Conservation (phyloP, 495 filamentous ascomycete species). For the Xylaria curta region DNA sequence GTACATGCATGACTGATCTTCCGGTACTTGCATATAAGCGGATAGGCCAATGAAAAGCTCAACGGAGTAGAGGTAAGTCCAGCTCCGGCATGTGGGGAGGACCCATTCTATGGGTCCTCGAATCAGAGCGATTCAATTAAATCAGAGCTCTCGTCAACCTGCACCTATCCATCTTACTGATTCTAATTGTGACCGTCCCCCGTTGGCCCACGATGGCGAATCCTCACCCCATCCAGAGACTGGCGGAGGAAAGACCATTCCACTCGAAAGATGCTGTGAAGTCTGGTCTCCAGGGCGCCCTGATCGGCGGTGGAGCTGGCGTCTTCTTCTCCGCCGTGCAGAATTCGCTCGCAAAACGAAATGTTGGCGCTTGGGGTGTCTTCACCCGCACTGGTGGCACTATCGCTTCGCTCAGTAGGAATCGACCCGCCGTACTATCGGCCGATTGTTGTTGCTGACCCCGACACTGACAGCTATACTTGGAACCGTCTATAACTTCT, state of each 20-base stretch:
- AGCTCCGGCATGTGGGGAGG: conserved; percentile 17
- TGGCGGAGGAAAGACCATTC: conserved; percentile 52
- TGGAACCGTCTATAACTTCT: conserved; percentile 80
- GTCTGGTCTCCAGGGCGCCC: conserved; percentile 65
- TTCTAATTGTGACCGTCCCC: conserved; percentile 29
- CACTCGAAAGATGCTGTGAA: conserved; percentile 80
- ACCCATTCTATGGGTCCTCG: not conserved
- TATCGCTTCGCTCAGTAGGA: conserved; percentile 49
- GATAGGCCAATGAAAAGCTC: not conserved
- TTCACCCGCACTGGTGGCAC: conserved; percentile 64
- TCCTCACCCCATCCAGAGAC: conserved; percentile 28
- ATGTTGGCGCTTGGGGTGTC: conserved; percentile 76
- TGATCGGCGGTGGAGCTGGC: conserved; percentile 71
- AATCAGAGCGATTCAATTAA: conserved; percentile 23
- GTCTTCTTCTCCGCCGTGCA: conserved; percentile 76
- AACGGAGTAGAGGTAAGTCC: conserved; percentile 22
- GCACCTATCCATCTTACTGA: conserved; percentile 13
- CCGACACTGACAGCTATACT: conserved; percentile 66
- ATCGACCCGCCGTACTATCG: not conserved
- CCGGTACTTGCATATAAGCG: not conserved
- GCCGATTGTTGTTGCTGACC: conserved; percentile 27
- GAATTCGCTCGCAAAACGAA: conserved; percentile 81
- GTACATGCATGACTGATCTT: not conserved
- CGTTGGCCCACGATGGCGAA: conserved; percentile 42
- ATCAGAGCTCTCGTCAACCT: conserved; percentile 2